Base-by-base conservation (phyloP, 306 rosid genomes). In the Geum urbanum region DNA sequence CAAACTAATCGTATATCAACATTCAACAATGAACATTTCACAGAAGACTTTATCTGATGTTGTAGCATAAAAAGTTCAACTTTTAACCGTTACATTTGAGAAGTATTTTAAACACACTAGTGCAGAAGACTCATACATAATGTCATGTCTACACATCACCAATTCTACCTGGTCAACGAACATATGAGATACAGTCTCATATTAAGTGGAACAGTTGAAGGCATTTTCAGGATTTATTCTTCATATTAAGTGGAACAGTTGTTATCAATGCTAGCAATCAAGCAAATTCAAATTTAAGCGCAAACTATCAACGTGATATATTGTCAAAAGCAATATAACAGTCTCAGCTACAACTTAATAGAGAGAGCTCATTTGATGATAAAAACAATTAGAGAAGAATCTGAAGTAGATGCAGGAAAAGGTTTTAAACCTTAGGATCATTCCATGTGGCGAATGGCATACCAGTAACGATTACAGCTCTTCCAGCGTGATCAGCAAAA, bases 401-500 rank as follows among this genome's bases (percentile, higher is more conserved):
- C 56, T 56, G 58, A 58, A 53, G 59, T 1, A 27, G 41, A 77
- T 71, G n/a, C 20, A 44, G 37, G 53, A 66, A 16, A 44, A 61
- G 40, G 74, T 63, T 24, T 63, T 77, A 80, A 77, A 92, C 98
- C 98, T 92, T 92, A 65, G 96, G 87, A 81, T 92, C 98, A 68
- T 79, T 90, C 79, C 73, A 44, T 56, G 97, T 83, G 67, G 98
- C 90, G 85, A 77, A 92, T 69, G 97, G 98, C 86, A 92, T 63
- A 56, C 98, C 98, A 76, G 96, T 90, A 79, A 90, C 66, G 76
- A 90, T 81, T 47, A 92, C 98, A 79, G 97, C 98, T 83, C 98
- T 82, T 74, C 98, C 98, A 63, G 98, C 96, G 40, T 86, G 96
- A 78, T 92, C 98, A 1, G 97, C 98, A 81, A 92, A 92, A 88